Conservation (phyloP, 169 alveolate genomes). For the Plasmodium berghei region DNA sequence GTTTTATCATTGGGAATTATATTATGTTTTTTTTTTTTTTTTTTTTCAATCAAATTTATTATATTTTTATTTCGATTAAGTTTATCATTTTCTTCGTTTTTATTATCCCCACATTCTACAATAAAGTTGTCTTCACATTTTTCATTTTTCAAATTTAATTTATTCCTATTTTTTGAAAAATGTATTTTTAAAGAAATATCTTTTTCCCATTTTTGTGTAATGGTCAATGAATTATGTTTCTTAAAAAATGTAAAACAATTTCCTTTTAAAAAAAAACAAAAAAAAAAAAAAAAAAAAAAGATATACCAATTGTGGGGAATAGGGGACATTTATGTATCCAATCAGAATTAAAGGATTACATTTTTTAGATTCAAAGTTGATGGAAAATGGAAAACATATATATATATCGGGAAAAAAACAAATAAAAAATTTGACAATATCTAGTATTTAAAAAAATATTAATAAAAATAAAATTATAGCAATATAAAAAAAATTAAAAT, state of each 20-base stretch:
- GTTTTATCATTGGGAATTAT: background rate
- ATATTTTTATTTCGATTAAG: too few relatives aligned
- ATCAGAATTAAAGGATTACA: too few relatives aligned
- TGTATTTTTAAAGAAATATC: background rate
- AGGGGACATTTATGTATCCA: conserved; percentile 1
- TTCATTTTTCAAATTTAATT: background rate
- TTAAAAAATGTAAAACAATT: background rate
- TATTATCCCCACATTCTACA: background rate
- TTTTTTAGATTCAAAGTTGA: too few relatives aligned
- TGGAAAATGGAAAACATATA: too few relatives aligned
- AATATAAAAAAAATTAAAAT: background rate
- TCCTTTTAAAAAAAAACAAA: background rate
- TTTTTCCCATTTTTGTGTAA: too few relatives aligned
- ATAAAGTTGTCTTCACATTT: background rate
- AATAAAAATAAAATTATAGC: background rate
- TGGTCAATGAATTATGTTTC: background rate
- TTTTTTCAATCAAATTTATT: too few relatives aligned
- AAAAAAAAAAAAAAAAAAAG: background rate
- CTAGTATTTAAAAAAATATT: too few relatives aligned
- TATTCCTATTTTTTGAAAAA: background rate
- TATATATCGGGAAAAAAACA: too few relatives aligned
- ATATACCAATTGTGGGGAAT: background rate
- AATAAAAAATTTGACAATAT: too few relatives aligned
- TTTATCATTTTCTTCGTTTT: background rate
- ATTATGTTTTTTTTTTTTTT: too few relatives aligned